Evolutionary conservation across 768 basidiomycete species (phyloP).

Genomic region (Boletus bicolor): DNA sequence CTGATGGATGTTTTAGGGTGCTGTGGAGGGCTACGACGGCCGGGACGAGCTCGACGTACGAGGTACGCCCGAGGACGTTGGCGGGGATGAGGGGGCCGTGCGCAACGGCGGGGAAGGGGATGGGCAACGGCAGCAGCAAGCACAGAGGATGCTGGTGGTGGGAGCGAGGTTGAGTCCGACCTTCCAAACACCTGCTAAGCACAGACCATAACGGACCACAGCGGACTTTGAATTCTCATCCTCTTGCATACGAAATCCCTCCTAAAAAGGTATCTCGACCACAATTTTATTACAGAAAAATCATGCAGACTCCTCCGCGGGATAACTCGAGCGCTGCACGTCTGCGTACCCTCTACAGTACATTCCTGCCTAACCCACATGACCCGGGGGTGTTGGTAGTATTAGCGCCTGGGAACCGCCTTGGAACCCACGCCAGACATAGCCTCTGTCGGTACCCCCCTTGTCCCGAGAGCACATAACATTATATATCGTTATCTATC

Average conservation of each 20-base stretch:
- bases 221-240: constrained; percentile 32
- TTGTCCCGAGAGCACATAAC: neutral
- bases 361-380: neutral
- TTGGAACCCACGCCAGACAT: neutral
- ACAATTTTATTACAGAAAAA: constrained; percentile 22
- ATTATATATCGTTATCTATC: neutral
- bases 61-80: constrained; percentile 22
- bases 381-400: neutral
- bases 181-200: constrained; percentile 39
- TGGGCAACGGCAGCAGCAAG: constrained; percentile 30
- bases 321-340: neutral
- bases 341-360: neutral
- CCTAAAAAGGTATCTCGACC: constrained; percentile 12
- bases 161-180: constrained; percentile 52
- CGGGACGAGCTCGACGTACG: constrained; percentile 21
- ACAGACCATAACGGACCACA: constrained; percentile 35
- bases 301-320: constrained; percentile 6
- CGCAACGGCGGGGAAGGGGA: constrained; percentile 47
- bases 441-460: neutral
- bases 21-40: constrained; percentile 26
- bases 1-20: constrained; percentile 31
- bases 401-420: neutral
- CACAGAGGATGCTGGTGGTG: constrained; percentile 50
- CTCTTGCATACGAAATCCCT: constrained; percentile 17
- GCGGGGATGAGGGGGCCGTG: constrained; percentile 35